A percentile compares a stretch with the other conserved stretches of the same genome.
phyloP scores from a whole-genome alignment of 2,329 filamentous ascomycete genomes.

The Fusarium verticillioides region DNA sequence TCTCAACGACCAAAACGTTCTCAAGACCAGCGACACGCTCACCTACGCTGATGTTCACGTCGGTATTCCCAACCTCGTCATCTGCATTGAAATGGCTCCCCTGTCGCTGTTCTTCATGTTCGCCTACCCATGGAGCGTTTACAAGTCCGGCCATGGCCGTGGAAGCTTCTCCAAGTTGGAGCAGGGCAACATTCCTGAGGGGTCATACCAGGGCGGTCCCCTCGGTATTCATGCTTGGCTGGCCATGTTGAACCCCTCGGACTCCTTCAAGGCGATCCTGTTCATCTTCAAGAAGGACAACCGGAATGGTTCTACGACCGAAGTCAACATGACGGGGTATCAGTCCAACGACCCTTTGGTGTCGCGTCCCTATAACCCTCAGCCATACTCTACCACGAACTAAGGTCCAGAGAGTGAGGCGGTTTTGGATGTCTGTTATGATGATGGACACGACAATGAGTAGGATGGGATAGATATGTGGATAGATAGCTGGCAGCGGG shows the following conservation, averaged over 20 bases:
- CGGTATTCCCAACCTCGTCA: constrained; percentile 35
- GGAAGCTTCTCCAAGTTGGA: constrained; percentile 16
- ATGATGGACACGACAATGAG: not conserved
- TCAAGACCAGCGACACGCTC: constrained; percentile 26
- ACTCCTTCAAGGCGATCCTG: constrained; percentile 25
- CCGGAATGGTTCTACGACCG: not conserved
- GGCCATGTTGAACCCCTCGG: constrained; percentile 30
- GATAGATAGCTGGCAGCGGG: not conserved
- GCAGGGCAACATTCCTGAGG: not conserved
- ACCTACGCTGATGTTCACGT: constrained; percentile 38
- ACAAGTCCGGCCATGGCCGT: constrained; percentile 6
- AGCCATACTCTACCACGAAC: not conserved
- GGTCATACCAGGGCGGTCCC: constrained; percentile 28
- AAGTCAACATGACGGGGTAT: constrained; percentile 14
- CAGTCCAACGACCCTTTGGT: constrained; percentile 5
- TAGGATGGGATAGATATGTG: not conserved
- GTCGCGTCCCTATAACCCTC: constrained; percentile 1
- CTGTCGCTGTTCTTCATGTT: constrained; percentile 31
- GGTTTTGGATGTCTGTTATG: not conserved
- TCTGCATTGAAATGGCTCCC: constrained; percentile 37
- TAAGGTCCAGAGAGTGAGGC: not conserved
- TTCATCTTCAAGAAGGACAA: constrained; percentile 13
- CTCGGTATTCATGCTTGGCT: constrained; percentile 32
- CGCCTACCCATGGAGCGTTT: constrained; percentile 37
- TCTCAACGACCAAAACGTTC: constrained; percentile 17